A percentile compares a stretch with the other conserved stretches of the same genome.
Conservation (phyloP, 495 filamentous ascomycete species). For the Parachaetomium inaequale region DNA sequence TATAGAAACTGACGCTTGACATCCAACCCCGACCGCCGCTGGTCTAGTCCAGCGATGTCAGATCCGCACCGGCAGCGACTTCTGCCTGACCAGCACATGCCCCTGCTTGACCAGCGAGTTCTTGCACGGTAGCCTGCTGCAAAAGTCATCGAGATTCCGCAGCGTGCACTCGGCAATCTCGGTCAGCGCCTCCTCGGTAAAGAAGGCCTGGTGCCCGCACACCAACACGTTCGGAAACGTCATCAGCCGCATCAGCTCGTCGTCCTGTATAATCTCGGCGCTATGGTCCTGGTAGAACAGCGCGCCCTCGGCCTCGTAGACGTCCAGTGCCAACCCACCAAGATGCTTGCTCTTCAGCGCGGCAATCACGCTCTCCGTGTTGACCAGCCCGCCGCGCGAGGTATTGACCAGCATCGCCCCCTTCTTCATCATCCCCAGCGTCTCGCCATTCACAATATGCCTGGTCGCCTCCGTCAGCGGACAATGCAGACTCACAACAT, state of each 20-base stretch:
- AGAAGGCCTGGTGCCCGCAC: conserved; percentile 68
- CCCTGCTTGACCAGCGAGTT: conserved; percentile 37
- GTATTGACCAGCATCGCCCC: conserved; percentile 65
- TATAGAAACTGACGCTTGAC: too few species aligned
- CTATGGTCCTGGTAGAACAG: conserved; percentile 66
- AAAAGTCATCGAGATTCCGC: conserved; percentile 47
- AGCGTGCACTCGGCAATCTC: conserved; percentile 63
- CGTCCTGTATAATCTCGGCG: conserved; percentile 65
- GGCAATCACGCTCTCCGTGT: conserved; percentile 55
- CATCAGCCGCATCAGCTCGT: conserved; percentile 62
- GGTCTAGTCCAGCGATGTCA: conserved; percentile 15
- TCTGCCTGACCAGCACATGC: conserved; percentile 14
- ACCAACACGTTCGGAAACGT: conserved; percentile 69
- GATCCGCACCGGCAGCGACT: conserved; percentile 27
- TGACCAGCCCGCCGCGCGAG: conserved; percentile 60
- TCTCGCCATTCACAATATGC: conserved; percentile 57
- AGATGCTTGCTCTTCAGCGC: conserved; percentile 57
- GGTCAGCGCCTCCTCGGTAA: conserved; percentile 61
- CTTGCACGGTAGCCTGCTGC: conserved; percentile 30
- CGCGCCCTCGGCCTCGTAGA: conserved; percentile 53
- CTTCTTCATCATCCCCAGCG: conserved; percentile 53
- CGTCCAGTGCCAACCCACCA: conserved; percentile 55
- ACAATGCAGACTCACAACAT: conserved; percentile 64
- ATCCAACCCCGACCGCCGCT: too few species aligned
- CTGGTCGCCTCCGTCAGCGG: conserved; percentile 57